phyloP scores from a whole-genome alignment of 2,329 filamentous ascomycete genomes.

The Metarhizium robertsii region DNA sequence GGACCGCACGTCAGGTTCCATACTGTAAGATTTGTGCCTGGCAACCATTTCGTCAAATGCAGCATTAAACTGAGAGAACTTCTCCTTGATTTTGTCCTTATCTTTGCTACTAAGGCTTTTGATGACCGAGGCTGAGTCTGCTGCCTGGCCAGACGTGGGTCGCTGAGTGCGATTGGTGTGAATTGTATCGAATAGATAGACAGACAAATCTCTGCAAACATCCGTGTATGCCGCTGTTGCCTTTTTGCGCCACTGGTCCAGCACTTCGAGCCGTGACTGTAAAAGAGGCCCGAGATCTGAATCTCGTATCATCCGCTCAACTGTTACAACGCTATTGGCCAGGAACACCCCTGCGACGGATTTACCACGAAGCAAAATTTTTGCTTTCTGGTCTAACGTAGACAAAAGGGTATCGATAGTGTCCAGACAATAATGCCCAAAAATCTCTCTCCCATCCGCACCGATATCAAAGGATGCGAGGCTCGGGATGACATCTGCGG shows the following conservation, averaged over 20 bases:
- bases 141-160: slow-evolving; percentile 61
- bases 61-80: slow-evolving; percentile 85
- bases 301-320: slow-evolving; percentile 74
- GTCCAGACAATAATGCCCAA: slow-evolving; percentile 83
- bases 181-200: slow-evolving; percentile 79
- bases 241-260: slow-evolving; percentile 84
- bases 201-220: slow-evolving; percentile 79
- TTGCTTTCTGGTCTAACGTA: slow-evolving; percentile 66
- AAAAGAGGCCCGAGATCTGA: slow-evolving; percentile 72
- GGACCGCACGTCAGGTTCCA: slow-evolving; percentile 83
- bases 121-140: slow-evolving; percentile 72
- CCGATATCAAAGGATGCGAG: slow-evolving; percentile 77
- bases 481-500: slow-evolving; percentile 57
- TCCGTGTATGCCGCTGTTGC: slow-evolving; percentile 74
- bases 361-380: slow-evolving; percentile 65
- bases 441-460: slow-evolving; percentile 78
- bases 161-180: slow-evolving; percentile 72
- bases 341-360: slow-evolving; percentile 79
- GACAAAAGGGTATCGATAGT: slow-evolving; percentile 74
- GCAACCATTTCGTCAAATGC: slow-evolving; percentile 82
- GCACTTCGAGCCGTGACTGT: slow-evolving; percentile 50
- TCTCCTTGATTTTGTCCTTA: slow-evolving; percentile 92
- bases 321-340: slow-evolving; percentile 75
- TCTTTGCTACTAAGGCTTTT: slow-evolving; percentile 82
- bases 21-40: slow-evolving; percentile 72